phyloP scores from a whole-genome alignment of 148 eudicot species.

The Cornus suecica region DNA sequence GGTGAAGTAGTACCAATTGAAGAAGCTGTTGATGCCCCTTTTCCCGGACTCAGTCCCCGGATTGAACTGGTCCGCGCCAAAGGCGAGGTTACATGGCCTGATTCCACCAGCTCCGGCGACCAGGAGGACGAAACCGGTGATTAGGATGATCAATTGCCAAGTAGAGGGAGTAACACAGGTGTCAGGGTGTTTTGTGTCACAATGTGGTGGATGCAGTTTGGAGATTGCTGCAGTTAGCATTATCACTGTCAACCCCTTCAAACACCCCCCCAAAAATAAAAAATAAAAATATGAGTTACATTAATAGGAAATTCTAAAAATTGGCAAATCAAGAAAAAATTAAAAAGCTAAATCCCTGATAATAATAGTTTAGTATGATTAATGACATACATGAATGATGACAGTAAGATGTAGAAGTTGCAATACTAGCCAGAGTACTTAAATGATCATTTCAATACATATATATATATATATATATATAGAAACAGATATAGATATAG shows the following conservation, averaged over 20 bases:
- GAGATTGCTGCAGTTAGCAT: conserved; percentile 1
- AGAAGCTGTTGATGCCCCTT: conserved; percentile 13
- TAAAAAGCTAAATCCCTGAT: neutral
- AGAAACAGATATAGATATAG: too few species aligned
- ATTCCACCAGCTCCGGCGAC: conserved; percentile 8
- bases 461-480: too few species aligned
- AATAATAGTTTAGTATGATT: too few species aligned
- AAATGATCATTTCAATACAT: too few species aligned
- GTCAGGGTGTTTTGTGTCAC: neutral
- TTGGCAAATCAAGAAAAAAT: neutral
- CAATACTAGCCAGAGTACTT: too few species aligned
- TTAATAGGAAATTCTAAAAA: too few species aligned
- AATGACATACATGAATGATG: too few species aligned
- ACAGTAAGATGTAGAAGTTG: too few species aligned
- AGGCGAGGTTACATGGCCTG: conserved; percentile 13
- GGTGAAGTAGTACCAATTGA: conserved; percentile 15
- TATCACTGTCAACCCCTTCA: neutral
- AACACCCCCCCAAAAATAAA: too few species aligned
- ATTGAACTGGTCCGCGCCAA: conserved; percentile 12
- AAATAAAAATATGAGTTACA: neutral
- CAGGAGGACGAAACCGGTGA: neutral
- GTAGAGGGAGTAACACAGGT: neutral
- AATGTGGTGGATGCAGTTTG: conserved; percentile 3
- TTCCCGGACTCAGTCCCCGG: conserved; percentile 10
- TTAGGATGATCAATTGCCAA: conserved; percentile 2